Base-by-base conservation (phyloP, 2,329 filamentous ascomycete genomes). In the Alternaria ventricosa region DNA sequence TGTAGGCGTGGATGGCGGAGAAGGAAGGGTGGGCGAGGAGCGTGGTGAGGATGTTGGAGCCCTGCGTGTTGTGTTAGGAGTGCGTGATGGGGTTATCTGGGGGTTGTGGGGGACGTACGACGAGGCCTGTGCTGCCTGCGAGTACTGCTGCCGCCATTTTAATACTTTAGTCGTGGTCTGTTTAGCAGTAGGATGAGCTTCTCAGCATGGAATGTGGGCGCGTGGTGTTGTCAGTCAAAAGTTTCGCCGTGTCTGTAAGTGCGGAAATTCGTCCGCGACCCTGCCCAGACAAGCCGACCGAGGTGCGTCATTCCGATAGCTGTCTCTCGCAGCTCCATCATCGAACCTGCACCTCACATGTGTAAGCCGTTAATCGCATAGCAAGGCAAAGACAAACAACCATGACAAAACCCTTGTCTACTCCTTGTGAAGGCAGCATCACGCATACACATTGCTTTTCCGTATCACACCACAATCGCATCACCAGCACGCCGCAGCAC, bases 21-120 rank as follows among this genome's bases (percentile, higher is more conserved):
- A 87, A 84, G 66, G 83, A 74, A 46, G 85, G 82, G 58, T 85
- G 80, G 13, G 85, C 76, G 71, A 92, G 85, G 49, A 93, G 83
- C 49, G 82, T 83, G 57, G 80, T 80, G 75, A 97, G 89, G 78
- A 97, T 94, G 76, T 92, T 84, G 56, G 87, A 88, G 76, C 95
- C 94, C 87, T 89, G 65, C 30, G 46, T 12, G 23, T 51, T 6
- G 27, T 20, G 51, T 53, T 27, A 36, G 22, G 5, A 22, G 51
- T 57, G 43, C 33, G 5, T 27, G 43, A 22, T 22, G 7, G 18
- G 27, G 12, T 13, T 18, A 12, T n/a, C 20, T 33, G 9, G 22
- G n/a, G 11, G n/a, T n/a, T 22, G 27, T 4, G 20, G 3, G 27
- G 36, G 50, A 75, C 82, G 57, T 74, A 84, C 83, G 36, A 84